phyloP scores from a whole-genome alignment of 805 yeast genomes.

The Huiozyma naganishii region DNA sequence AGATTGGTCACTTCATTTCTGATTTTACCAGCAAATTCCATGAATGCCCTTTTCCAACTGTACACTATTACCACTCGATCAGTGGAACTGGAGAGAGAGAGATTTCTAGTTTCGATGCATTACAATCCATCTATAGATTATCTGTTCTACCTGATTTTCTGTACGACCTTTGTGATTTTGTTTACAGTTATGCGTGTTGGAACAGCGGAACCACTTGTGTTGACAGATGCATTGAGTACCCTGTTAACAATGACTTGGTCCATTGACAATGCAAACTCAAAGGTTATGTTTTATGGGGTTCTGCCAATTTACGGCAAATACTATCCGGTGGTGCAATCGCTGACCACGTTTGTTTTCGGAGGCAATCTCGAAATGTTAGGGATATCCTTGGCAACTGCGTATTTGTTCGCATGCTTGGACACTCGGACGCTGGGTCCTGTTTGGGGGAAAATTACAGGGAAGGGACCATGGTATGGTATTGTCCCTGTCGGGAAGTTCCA shows the following conservation, averaged over 20 bases:
- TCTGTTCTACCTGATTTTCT: constrained; percentile 17
- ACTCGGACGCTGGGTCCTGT: constrained; percentile 44
- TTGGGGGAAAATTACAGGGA: constrained; percentile 24
- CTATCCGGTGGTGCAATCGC: constrained; percentile 33
- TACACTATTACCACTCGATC: constrained; percentile 22
- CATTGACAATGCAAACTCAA: constrained; percentile 40
- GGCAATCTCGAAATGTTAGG: constrained; percentile 32
- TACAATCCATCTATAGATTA: constrained; percentile 14
- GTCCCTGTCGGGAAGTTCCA: constrained; percentile 18
- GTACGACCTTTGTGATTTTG: constrained; percentile 8
- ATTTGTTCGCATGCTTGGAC: constrained; percentile 51
- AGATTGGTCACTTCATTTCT: constrained; percentile 20
- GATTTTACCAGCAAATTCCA: constrained; percentile 15
- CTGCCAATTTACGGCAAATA: constrained; percentile 47
- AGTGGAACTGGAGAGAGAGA: constrained; percentile 14
- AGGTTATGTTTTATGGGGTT: constrained; percentile 41
- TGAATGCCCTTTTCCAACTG: constrained; percentile 19
- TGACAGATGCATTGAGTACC: constrained; percentile 18
- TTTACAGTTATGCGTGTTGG: constrained; percentile 7
- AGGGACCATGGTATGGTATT: constrained; percentile 12
- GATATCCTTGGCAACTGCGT: constrained; percentile 46
- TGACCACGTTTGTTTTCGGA: constrained; percentile 36
- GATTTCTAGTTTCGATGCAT: constrained; percentile 11
- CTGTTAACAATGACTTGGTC: constrained; percentile 52
- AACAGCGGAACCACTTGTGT: constrained; percentile 6